These are phyloP conservation scores for Penicillium lagena DNA, from an alignment of 495 filamentous ascomycete genomes.

Conservation along the genomic window DNA sequence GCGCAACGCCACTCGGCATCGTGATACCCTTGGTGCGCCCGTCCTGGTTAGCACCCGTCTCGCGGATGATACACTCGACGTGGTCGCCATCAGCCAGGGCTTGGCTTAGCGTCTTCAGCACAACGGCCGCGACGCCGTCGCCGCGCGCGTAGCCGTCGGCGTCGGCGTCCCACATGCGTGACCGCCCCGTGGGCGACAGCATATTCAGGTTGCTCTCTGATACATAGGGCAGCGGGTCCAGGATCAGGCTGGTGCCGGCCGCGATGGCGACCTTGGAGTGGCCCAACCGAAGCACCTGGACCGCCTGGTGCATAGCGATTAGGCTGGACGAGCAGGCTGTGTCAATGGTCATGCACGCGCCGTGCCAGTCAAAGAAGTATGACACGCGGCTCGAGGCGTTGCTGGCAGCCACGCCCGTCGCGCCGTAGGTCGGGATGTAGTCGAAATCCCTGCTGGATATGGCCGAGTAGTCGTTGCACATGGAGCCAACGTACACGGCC, in stretches of 20 bases:
- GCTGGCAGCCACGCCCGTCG: slow-evolving; percentile 42
- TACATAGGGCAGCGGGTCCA: slow-evolving; percentile 23
- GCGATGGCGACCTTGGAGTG: slow-evolving; percentile 31
- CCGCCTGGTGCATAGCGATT: slow-evolving; percentile 34
- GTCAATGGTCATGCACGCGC: slow-evolving; percentile 51
- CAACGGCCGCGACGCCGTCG: slow-evolving; percentile 33
- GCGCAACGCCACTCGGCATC: slow-evolving; percentile 24
- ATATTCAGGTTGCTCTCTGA: slow-evolving; percentile 25
- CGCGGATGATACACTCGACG: slow-evolving; percentile 31
- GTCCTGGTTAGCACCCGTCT: slow-evolving; percentile 31
- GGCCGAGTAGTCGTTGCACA: slow-evolving; percentile 43
- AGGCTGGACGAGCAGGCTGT: slow-evolving; percentile 54
- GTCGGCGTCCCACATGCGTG: slow-evolving; percentile 33
- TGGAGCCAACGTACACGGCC: slow-evolving; percentile 43
- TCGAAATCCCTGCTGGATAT: slow-evolving; percentile 36
- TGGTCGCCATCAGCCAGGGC: slow-evolving; percentile 30
- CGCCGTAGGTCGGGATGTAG: slow-evolving; percentile 36
- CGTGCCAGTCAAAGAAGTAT: slow-evolving; percentile 51
- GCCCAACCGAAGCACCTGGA: slow-evolving; percentile 32
- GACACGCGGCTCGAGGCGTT: slow-evolving; percentile 50
- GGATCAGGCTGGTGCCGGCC: slow-evolving; percentile 32
- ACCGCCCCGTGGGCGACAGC: slow-evolving; percentile 23
- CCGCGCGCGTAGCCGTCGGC: slow-evolving; percentile 44
- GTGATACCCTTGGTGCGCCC: slow-evolving; percentile 31
- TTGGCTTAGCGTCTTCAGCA: slow-evolving; percentile 30